Evolutionary conservation across 495 filamentous ascomycete species (phyloP).

Genomic region (Lasiosphaeriaceae sp.): DNA sequence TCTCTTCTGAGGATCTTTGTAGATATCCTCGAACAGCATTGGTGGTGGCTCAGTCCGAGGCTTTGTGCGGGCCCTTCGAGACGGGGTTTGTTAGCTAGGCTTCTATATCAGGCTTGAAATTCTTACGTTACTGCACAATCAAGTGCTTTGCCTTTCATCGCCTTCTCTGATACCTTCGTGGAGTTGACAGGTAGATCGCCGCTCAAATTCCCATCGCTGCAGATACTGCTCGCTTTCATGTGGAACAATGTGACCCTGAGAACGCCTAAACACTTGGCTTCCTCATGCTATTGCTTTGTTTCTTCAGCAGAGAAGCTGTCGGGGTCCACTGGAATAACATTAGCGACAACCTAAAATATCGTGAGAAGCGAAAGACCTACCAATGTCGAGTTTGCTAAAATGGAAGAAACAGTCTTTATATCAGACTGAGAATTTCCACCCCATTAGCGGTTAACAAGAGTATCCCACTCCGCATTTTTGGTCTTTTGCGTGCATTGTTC

Average conservation of each 20-base stretch:
- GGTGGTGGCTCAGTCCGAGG: no score
- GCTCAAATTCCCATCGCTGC: background rate
- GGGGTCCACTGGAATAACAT: background rate
- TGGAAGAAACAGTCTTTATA: background rate
- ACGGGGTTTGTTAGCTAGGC: no score
- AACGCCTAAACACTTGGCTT: background rate
- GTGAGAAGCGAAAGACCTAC: no score
- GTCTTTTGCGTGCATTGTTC: background rate
- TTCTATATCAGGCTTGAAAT: background rate
- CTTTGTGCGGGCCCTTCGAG: no score
- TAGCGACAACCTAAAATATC: no score
- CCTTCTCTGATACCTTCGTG: constrained; percentile 5
- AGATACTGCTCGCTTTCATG: background rate
- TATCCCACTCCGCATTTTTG: no score
- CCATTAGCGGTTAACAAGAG: no score
- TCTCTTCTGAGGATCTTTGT: background rate
- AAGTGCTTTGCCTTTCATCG: constrained; percentile 12
- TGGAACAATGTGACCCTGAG: background rate
- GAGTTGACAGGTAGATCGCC: no score
- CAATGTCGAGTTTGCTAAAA: background rate
- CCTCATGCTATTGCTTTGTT: background rate
- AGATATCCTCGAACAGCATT: background rate
- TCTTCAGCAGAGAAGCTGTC: background rate
- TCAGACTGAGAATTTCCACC: no score
- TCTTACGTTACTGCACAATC: constrained; percentile 5